Conservation (phyloP, 768 basidiomycete species). For the Kwoniella pini region DNA sequence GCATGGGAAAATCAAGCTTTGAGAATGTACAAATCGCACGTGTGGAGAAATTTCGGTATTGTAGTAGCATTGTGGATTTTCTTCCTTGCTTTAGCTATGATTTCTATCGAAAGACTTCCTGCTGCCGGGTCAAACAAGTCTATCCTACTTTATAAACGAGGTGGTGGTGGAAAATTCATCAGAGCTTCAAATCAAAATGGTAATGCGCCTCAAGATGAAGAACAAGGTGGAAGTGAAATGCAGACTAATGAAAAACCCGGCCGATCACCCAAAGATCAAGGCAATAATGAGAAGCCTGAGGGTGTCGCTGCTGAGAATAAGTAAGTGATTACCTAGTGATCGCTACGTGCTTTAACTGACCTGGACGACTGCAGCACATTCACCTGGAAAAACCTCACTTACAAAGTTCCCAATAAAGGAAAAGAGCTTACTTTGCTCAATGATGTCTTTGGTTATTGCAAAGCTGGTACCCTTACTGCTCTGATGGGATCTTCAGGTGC, state of each 20-base stretch:
- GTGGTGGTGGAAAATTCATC: constrained; percentile 43
- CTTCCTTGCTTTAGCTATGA: constrained; percentile 46
- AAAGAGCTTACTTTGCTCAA: constrained; percentile 60
- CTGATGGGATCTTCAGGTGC: constrained; percentile 67
- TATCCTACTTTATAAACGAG: constrained; percentile 35
- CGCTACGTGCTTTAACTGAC: no score
- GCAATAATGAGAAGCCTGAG: constrained; percentile 7
- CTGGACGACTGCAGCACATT: no score
- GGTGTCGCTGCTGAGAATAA: constrained; percentile 31
- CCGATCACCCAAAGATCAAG: constrained; percentile 1
- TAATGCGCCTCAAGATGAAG: constrained; percentile 37
- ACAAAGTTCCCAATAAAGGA: constrained; percentile 38
- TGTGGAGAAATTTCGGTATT: constrained; percentile 55
- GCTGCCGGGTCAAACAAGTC: constrained; percentile 49
- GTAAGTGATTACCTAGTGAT: constrained; percentile 13
- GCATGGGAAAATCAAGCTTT: constrained; percentile 41
- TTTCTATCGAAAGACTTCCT: constrained; percentile 47
- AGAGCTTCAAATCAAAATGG: constrained; percentile 50
- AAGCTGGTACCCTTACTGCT: constrained; percentile 77
- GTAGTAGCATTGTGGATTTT: constrained; percentile 31
- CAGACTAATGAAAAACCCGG: constrained; percentile 33
- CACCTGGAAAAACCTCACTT: constrained; percentile 54
- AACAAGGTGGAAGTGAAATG: constrained; percentile 24
- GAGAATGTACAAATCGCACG: constrained; percentile 41
- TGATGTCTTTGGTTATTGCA: constrained; percentile 75